These are phyloP conservation scores for Ehretia macrophylla DNA, from an alignment of 257 asterid genomes.

Conservation along the genomic window DNA sequence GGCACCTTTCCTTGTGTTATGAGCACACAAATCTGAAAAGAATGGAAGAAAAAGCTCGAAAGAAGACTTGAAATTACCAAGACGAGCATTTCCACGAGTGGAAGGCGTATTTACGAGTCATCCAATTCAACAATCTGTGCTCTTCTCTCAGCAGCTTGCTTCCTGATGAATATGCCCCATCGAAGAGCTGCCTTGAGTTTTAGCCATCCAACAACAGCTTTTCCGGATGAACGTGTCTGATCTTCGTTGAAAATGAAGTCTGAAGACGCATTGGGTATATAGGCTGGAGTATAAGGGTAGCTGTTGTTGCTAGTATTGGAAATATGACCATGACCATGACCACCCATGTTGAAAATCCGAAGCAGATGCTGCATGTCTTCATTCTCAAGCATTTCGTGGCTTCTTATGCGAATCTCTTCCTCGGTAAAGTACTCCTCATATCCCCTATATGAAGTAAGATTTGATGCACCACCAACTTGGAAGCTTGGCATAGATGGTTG, in stretches of 20 bases:
- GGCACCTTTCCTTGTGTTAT: not conserved
- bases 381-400: conserved; percentile 89
- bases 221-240: conserved; percentile 78
- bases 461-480: conserved; percentile 48
- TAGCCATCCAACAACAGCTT: conserved; percentile 98
- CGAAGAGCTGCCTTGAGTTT: conserved; percentile 93
- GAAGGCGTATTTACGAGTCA: conserved; percentile 34
- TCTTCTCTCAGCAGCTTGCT: conserved; percentile 94
- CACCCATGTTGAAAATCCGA: conserved; percentile 66
- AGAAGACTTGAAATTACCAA: conserved; percentile 9
- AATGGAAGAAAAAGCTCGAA: not conserved
- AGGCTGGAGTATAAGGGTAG: conserved; percentile 40
- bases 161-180: conserved; percentile 94
- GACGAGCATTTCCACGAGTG: not conserved
- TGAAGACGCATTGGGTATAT: conserved; percentile 52
- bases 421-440: conserved; percentile 56
- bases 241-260: conserved; percentile 48
- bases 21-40: not conserved
- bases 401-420: conserved; percentile 81
- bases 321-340: conserved; percentile 43
- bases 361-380: conserved; percentile 96
- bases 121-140: conserved; percentile 84
- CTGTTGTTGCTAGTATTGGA: conserved; percentile 36
- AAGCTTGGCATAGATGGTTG: conserved; percentile 45
- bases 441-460: conserved; percentile 44